These are phyloP conservation scores for Umbelopsis sp. DNA, from an alignment of 192 early-diverging fungal genomes.

Conservation along the genomic window DNA sequence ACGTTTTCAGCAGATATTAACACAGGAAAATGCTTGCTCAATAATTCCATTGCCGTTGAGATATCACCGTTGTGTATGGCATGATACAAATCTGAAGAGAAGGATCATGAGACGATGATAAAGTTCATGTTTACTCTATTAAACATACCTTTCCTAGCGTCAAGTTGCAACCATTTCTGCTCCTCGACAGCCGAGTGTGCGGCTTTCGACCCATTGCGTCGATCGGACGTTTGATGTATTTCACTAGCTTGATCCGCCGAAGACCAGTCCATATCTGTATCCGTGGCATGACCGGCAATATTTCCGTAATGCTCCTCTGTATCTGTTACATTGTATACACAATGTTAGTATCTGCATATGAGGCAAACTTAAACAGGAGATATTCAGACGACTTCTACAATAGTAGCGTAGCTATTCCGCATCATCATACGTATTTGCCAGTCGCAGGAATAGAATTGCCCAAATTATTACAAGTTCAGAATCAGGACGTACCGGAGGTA, in stretches of 20 bases:
- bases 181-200: neutral
- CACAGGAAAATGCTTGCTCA: conserved; percentile 2
- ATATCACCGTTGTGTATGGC: conserved; percentile 8
- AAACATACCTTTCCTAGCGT: neutral
- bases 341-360: neutral
- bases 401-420: too few relatives aligned
- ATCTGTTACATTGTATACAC: neutral
- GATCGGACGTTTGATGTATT: neutral
- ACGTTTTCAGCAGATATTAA: neutral
- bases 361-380: too few relatives aligned
- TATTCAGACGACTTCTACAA: too few relatives aligned
- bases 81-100: conserved; percentile 6
- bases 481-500: conserved; percentile 14
- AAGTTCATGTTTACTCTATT: neutral
- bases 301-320: conserved; percentile 1
- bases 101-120: neutral
- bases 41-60: neutral
- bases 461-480: neutral
- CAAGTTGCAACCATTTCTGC: neutral
- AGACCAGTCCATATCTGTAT: conserved; percentile 29
- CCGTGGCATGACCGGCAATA: conserved; percentile 22
- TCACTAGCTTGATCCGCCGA: neutral
- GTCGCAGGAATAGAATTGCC: neutral
- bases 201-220: neutral
- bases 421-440: neutral